These are phyloP conservation scores for Brasenia schreberi DNA, from an alignment of 164 flowering plant species.

Conservation along the genomic window DNA sequence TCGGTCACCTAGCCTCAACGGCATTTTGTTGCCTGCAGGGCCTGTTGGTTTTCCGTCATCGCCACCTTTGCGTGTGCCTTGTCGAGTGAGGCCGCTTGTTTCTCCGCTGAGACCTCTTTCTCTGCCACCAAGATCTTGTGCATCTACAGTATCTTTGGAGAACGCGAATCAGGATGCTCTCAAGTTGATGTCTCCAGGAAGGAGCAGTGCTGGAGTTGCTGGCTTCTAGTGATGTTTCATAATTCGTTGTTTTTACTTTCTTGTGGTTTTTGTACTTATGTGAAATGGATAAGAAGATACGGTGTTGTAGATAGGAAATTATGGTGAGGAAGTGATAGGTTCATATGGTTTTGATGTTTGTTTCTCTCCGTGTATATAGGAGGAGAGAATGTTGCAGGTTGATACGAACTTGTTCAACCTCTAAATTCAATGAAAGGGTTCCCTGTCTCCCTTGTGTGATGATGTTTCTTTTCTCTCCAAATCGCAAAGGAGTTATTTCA, in stretches of 20 bases:
- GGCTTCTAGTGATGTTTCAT: slow-evolving; percentile 62
- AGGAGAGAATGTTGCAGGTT: slow-evolving; percentile 13
- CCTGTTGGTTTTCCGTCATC: slow-evolving; percentile 50
- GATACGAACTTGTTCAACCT: background rate
- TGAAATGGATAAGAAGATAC: background rate
- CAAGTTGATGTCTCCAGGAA: slow-evolving; percentile 33
- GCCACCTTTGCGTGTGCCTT: slow-evolving; percentile 19
- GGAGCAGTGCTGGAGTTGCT: slow-evolving; percentile 54
- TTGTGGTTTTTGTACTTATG: slow-evolving; percentile 4
- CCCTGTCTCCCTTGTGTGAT: too few species aligned
- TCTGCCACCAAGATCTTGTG: slow-evolving; percentile 49
- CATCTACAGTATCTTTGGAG: slow-evolving; percentile 38
- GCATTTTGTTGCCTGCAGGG: slow-evolving; percentile 31
- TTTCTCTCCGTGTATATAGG: slow-evolving; percentile 16
- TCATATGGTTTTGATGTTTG: slow-evolving; percentile 23
- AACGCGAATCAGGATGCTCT: slow-evolving; percentile 39
- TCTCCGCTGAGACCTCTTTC: slow-evolving; percentile 28
- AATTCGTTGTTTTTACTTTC: slow-evolving; percentile 14
- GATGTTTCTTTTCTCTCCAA: too few species aligned
- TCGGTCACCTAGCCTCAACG: slow-evolving; percentile 75
- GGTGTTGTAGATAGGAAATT: slow-evolving; percentile 12
- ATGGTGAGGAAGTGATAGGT: slow-evolving; percentile 22
- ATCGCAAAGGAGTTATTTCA: too few species aligned
- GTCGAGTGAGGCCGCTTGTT: slow-evolving; percentile 24
- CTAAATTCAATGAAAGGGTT: background rate